These are phyloP conservation scores for Ambrosia hybrid DNA, from an alignment of 140 eudicot species.

Conservation along the genomic window DNA sequence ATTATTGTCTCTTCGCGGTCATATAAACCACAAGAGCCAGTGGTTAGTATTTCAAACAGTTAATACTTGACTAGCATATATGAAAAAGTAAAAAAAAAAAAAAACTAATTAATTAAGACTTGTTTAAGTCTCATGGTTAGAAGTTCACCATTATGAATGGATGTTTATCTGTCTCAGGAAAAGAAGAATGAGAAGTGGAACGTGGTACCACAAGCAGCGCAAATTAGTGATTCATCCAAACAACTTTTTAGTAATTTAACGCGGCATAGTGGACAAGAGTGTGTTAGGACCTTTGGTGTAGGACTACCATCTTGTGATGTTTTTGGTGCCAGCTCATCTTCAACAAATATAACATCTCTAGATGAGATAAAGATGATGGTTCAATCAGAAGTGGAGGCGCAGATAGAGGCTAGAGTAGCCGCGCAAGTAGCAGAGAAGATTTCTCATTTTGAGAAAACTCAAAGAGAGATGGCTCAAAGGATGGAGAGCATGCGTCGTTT, in stretches of 20 bases:
- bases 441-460: not conserved
- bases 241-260: not conserved
- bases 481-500: not conserved
- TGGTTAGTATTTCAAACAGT: too few species aligned
- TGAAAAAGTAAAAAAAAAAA: too few species aligned
- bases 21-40: too few species aligned
- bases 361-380: constrained; percentile 16
- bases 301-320: constrained; percentile 11
- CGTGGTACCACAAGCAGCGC: not conserved
- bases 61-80: too few species aligned
- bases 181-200: not conserved
- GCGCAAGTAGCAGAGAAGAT: not conserved
- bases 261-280: not conserved
- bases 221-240: constrained; percentile 3
- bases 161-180: not conserved
- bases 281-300: constrained; percentile 16
- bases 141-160: not conserved
- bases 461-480: constrained; percentile 5
- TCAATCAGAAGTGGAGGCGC: constrained; percentile 16
- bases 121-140: not conserved
- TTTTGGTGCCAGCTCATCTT: not conserved
- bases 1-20: too few species aligned
- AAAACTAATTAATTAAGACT: too few species aligned
- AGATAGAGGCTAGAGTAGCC: constrained; percentile 1
- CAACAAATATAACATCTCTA: not conserved